Evolutionary conservation across 2,329 filamentous ascomycete genomes (phyloP).

Genomic region (Colletotrichum tamarilloi): DNA sequence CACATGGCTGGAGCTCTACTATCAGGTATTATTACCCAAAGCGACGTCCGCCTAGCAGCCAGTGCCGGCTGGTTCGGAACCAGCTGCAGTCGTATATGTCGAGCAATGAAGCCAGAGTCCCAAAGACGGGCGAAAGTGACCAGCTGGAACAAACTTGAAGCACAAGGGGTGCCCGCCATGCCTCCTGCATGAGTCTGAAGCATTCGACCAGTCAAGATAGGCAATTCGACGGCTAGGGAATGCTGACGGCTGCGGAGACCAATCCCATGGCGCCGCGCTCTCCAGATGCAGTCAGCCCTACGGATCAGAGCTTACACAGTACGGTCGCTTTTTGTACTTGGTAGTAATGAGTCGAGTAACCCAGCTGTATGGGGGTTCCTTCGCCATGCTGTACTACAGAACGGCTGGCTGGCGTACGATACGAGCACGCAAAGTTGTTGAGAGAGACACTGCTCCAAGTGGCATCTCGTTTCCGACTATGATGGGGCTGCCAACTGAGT

Average conservation of each 20-base stretch:
- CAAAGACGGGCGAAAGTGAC: neutral
- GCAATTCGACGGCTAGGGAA: neutral
- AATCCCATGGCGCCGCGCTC: slow-evolving; percentile 15
- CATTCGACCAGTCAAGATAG: neutral
- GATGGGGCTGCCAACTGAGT: neutral
- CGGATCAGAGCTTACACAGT: neutral
- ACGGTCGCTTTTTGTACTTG: neutral
- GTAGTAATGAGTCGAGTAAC: neutral
- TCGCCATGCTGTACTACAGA: neutral
- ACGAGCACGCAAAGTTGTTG: neutral
- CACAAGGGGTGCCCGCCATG: slow-evolving; percentile 11
- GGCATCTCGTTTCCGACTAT: neutral
- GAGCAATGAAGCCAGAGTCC: neutral
- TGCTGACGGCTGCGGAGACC: slow-evolving; percentile 21
- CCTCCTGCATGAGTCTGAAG: slow-evolving; percentile 26
- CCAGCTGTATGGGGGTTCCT: neutral
- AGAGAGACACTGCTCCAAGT: neutral
- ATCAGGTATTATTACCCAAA: neutral
- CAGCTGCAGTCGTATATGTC: neutral
- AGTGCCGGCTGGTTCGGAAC: neutral
- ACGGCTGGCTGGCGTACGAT: neutral
- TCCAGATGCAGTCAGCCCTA: slow-evolving; percentile 32
- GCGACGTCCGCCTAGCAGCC: neutral
- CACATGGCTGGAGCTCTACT: neutral
- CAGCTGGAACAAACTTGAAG: slow-evolving; percentile 31